Percentiles rank a stretch among this genome's conserved stretches.
phyloP scores from a whole-genome alignment of 2,329 filamentous ascomycete genomes.

The Leptographium procerum region DNA sequence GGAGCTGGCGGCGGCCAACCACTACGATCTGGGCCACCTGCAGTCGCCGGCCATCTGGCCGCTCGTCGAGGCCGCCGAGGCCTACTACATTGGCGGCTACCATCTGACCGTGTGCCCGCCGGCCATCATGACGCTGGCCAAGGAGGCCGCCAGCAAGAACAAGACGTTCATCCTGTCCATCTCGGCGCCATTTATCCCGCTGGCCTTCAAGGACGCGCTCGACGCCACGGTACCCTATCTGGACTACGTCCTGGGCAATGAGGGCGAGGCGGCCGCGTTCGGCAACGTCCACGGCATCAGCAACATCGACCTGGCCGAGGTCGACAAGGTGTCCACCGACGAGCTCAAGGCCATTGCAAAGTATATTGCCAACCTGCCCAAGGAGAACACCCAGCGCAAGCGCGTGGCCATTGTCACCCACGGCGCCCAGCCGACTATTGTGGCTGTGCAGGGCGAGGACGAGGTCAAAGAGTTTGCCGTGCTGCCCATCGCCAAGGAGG shows the following conservation, averaged over 20 bases:
- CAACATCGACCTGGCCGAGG: constrained; percentile 29
- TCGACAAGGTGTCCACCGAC: constrained; percentile 45
- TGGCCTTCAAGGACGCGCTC: constrained; percentile 96
- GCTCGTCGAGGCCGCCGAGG: constrained; percentile 75
- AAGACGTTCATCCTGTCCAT: constrained; percentile 89
- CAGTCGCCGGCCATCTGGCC: constrained; percentile 87
- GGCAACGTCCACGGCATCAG: constrained; percentile 64
- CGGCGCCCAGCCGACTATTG: constrained; percentile 80
- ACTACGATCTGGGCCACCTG: constrained; percentile 90
- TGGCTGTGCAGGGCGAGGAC: constrained; percentile 62
- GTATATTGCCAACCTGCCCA: constrained; percentile 76
- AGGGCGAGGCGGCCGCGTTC: constrained; percentile 85
- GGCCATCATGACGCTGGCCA: constrained; percentile 78
- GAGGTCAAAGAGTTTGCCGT: constrained; percentile 70
- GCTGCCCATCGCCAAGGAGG: constrained; percentile 59
- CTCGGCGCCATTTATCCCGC: constrained; percentile 87
- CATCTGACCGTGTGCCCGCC: constrained; percentile 94
- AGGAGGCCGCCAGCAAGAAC: constrained; percentile 80
- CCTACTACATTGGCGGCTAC: constrained; percentile 92
- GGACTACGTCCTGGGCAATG: constrained; percentile 94
- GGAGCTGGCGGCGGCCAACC: constrained; percentile 90
- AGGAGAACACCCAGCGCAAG: constrained; percentile 78
- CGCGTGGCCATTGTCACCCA: constrained; percentile 89
- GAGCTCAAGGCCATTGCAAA: constrained; percentile 78
- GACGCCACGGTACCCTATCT: constrained; percentile 82